Evolutionary conservation across 805 yeast genomes (phyloP), one percentile per base, ranked within the genome.

Genomic region (Wickerhamomyces subpelliculosus): DNA sequence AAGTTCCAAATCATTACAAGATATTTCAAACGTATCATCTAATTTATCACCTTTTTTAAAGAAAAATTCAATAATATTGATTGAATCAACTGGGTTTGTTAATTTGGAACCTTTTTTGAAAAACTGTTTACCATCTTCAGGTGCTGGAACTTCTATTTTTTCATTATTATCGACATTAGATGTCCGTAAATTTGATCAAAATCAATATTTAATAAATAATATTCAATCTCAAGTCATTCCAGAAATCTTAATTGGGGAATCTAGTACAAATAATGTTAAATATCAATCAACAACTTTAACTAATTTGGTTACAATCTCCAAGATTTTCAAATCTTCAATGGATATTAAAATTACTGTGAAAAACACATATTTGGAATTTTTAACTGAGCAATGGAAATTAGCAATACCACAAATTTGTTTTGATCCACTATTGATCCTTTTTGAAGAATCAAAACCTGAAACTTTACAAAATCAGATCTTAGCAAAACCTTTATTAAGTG

Each of bases 401-500:
- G 89, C 94, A 1, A 69, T 87, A 38, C 86, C 95, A 8, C 72
- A 76, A 39, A 75, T 87, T 30, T 80, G 88, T 18, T 76, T 88
- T 54, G 84, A 82, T 57, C 87, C 95, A 5, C 64, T 88, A 32
- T 66, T 86, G 25, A 70, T 88, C 19, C 52, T 85, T 10, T 78
- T 89, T 51, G 96, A 87, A 59, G 72, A 75, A 41, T 76, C 82
- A 5, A 69, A 64, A 45, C 87, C 94, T 2, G 63, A 61, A 27
- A 60, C 70, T 36, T 66, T 89, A 37, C 64, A 70, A 25, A 63
- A 68, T 27, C 86, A 84, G 57, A 82, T 87, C 33, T 67, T 88
- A 43, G 90, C 94, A 22, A 85, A 85, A 56, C 97, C 96, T 9
- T 67, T 89, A 43, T 70, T 86, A 18, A 73, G 85, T 16, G 97